Percentiles rank a stretch among this genome's conserved stretches.
These are phyloP conservation scores for Aspergillus conjunctus DNA, from an alignment of 495 filamentous ascomycete species.

Conservation along the genomic window DNA sequence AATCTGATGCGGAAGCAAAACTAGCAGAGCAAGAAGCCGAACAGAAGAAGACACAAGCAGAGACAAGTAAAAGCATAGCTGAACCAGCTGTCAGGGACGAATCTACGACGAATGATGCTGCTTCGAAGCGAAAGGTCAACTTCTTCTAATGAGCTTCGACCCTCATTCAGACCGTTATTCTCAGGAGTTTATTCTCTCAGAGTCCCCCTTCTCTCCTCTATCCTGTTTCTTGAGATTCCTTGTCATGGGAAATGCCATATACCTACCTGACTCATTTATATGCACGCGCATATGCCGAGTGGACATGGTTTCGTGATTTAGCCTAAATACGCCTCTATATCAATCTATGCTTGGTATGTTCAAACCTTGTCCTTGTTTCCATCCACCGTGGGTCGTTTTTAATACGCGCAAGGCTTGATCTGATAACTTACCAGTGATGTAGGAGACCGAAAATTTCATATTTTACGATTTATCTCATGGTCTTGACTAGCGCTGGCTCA, in stretches of 20 bases:
- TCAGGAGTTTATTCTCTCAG: not conserved
- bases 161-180: not conserved
- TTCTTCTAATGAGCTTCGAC: conserved; percentile 33
- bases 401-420: not conserved
- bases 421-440: not conserved
- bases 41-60: conserved; percentile 1
- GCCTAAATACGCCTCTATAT: not conserved
- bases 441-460: not conserved
- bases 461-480: no score
- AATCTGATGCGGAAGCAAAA: conserved; percentile 19
- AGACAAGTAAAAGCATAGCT: conserved; percentile 23
- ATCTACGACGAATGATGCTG: conserved; percentile 20
- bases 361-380: no score
- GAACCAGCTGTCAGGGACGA: conserved; percentile 20
- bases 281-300: no score
- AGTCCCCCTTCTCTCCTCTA: no score
- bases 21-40: conserved; percentile 13
- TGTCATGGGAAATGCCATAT: no score
- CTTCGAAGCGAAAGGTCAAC: conserved; percentile 33
- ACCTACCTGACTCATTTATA: no score
- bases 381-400: not conserved
- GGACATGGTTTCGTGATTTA: not conserved
- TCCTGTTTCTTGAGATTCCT: no score
- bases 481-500: no score
- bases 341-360: not conserved